These are phyloP conservation scores for Trametes coccinea DNA, from an alignment of 768 basidiomycete species.

Conservation along the genomic window DNA sequence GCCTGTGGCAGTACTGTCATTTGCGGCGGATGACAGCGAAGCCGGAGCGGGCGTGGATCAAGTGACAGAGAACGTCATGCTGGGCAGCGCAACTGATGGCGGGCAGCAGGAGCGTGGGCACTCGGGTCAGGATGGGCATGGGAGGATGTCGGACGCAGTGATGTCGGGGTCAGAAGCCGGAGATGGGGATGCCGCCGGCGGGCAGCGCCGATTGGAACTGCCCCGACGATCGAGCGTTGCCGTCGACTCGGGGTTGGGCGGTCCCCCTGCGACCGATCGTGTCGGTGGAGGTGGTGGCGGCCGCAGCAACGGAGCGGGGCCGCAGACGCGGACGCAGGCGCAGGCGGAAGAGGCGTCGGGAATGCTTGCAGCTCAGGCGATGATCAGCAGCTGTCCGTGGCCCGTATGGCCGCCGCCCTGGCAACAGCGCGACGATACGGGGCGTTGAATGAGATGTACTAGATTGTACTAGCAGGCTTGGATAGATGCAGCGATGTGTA, in stretches of 20 bases:
- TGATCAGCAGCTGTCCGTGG: neutral
- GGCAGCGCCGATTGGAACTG: neutral
- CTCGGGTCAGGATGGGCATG: neutral
- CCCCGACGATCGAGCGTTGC: conserved; percentile 2
- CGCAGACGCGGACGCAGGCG: neutral
- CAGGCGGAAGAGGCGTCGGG: neutral
- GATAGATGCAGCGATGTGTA: neutral
- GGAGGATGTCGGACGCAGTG: neutral
- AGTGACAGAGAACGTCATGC: conserved; percentile 8
- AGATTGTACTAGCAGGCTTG: neutral
- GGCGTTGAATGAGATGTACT: neutral
- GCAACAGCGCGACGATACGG: neutral
- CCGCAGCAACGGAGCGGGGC: neutral
- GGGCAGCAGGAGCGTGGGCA: neutral
- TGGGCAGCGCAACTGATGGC: neutral
- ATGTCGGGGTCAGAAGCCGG: neutral
- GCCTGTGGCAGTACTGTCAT: neutral
- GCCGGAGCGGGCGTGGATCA: neutral
- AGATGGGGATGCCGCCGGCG: conserved; percentile 9
- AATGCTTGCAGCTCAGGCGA: neutral
- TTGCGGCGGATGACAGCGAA: neutral
- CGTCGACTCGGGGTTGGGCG: neutral
- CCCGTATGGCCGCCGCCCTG: conserved; percentile 5
- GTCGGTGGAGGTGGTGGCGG: neutral
- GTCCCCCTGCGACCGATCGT: neutral